Conservation (phyloP, 225 moss, liverwort and hornwort genomes). For the Pleurozium schreberi region DNA sequence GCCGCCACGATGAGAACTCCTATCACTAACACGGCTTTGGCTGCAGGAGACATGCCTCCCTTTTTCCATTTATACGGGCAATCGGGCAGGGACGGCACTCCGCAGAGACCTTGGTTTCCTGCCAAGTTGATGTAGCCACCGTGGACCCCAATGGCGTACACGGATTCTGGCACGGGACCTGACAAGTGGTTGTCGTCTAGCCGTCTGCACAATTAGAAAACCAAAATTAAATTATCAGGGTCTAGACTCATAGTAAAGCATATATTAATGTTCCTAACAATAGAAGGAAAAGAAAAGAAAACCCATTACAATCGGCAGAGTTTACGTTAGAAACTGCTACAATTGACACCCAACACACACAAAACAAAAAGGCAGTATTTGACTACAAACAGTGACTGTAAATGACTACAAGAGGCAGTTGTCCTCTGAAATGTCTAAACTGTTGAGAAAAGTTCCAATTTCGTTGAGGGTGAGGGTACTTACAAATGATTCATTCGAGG, state of each 20-base stretch:
- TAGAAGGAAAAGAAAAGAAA: not conserved
- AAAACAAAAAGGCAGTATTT: not conserved
- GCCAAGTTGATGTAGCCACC: constrained; percentile 90
- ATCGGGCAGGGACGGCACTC: constrained; percentile 72
- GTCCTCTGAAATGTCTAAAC: not conserved
- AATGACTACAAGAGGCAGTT: too few species aligned
- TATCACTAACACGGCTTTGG: constrained; percentile 50
- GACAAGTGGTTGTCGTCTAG: constrained; percentile 65
- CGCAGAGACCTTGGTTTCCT: constrained; percentile 68
- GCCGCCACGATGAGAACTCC: constrained; percentile 38
- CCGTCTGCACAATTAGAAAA: constrained; percentile 33
- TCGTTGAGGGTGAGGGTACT: not conserved
- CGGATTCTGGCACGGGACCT: constrained; percentile 75
- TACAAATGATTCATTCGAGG: constrained; percentile 67
- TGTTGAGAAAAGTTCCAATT: not conserved
- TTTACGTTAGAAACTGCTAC: not conserved
- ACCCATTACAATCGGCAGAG: not conserved
- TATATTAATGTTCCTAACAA: not conserved
- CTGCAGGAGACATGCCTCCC: constrained; percentile 54
- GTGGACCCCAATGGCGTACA: constrained; percentile 81
- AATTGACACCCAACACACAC: not conserved
- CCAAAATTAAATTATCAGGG: not conserved
- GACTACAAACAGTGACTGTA: not conserved
- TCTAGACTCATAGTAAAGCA: not conserved
- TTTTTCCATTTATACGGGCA: constrained; percentile 69